phyloP scores from a whole-genome alignment of 306 rosid genomes.

The Rosa rugosa region DNA sequence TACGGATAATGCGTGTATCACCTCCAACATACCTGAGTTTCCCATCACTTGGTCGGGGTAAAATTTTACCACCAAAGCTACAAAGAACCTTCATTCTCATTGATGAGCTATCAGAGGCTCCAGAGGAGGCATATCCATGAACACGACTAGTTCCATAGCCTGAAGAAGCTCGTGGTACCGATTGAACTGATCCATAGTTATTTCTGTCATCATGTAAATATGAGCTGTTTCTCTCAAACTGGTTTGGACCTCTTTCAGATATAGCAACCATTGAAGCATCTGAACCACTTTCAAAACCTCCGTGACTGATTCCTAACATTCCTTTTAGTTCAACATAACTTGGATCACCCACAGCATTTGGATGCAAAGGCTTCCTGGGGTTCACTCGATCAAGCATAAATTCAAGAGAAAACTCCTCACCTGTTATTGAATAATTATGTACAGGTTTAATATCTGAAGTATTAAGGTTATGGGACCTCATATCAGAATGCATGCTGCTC shows the following conservation, averaged over 20 bases:
- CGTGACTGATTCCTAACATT: constrained; percentile 57
- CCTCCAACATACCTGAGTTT: constrained; percentile 89
- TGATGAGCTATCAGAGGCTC: constrained; percentile 51
- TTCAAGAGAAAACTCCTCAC: constrained; percentile 84
- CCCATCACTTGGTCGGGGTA: constrained; percentile 85
- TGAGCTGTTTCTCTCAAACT: constrained; percentile 44
- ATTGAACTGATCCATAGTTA: constrained; percentile 49
- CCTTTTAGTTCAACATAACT: constrained; percentile 61
- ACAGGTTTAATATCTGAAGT: constrained; percentile 61
- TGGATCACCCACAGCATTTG: constrained; percentile 52
- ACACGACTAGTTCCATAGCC: constrained; percentile 48
- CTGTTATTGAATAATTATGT: constrained; percentile 79
- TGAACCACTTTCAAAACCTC: constrained; percentile 68
- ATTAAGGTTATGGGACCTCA: constrained; percentile 41
- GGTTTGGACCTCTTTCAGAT: constrained; percentile 53
- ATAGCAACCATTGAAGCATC: constrained; percentile 54
- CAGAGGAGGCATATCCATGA: constrained; percentile 54
- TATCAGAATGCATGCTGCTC: constrained; percentile 36
- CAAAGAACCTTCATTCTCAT: constrained; percentile 68
- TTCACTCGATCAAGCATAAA: constrained; percentile 82
- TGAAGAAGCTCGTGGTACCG: constrained; percentile 46
- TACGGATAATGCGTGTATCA: constrained; percentile 69
- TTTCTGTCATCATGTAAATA: constrained; percentile 44
- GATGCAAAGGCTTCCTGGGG: constrained; percentile 56
- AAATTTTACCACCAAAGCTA: constrained; percentile 82